Conservation (phyloP, 192 early-diverging fungal genomes). For the Backusella australiensis region DNA sequence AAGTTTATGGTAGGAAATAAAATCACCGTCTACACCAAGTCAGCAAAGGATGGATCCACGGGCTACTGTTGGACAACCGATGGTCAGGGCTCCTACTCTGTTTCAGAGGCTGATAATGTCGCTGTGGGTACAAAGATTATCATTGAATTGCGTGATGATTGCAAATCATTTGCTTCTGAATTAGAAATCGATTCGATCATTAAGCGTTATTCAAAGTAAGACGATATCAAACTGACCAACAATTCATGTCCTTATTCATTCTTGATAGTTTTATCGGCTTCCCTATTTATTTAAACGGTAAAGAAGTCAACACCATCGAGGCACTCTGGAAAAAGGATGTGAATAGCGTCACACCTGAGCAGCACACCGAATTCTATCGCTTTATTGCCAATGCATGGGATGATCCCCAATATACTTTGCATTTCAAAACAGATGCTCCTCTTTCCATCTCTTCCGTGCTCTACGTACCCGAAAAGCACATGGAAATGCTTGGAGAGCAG, state of each 20-base stretch:
- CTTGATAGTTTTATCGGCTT: constrained; percentile 53
- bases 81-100: constrained; percentile 70
- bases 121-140: constrained; percentile 81
- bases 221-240: not conserved
- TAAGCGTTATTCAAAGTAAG: constrained; percentile 63
- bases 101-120: constrained; percentile 79
- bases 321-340: constrained; percentile 63
- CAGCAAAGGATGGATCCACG: constrained; percentile 59
- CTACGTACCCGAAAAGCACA: constrained; percentile 58
- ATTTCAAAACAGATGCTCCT: constrained; percentile 64
- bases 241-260: not conserved
- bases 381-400: constrained; percentile 61
- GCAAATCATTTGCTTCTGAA: constrained; percentile 56
- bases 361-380: constrained; percentile 60
- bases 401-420: constrained; percentile 56
- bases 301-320: constrained; percentile 56
- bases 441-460: constrained; percentile 56
- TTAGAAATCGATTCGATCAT: constrained; percentile 51
- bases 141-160: constrained; percentile 72
- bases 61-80: constrained; percentile 78
- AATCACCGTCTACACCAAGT: constrained; percentile 74
- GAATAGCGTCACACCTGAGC: constrained; percentile 49
- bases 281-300: constrained; percentile 56
- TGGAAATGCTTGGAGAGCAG: constrained; percentile 53
- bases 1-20: constrained; percentile 79